A percentile compares a stretch with the other conserved stretches of the same genome.
Evolutionary conservation across 2,329 filamentous ascomycete species (phyloP).

Genomic region (Penicillium sp.): DNA sequence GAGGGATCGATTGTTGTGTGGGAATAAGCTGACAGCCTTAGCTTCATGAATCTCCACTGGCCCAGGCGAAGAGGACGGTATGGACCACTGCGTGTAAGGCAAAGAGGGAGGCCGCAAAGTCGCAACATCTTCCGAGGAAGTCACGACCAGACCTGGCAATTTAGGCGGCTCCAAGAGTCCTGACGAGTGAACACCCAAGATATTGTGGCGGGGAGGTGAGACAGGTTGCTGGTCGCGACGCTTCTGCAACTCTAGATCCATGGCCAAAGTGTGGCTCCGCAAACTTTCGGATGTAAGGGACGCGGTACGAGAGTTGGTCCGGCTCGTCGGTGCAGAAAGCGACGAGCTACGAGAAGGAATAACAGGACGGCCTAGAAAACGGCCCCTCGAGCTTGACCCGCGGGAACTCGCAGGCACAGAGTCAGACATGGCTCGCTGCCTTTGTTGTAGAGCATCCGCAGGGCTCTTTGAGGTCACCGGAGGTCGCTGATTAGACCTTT

Average conservation of each 20-base stretch:
- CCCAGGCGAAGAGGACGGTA: slow-evolving; percentile 50
- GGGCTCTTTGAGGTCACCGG: slow-evolving; percentile 36
- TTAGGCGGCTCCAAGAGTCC: slow-evolving; percentile 28
- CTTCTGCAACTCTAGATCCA: slow-evolving; percentile 27
- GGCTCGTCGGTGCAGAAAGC: slow-evolving; percentile 47
- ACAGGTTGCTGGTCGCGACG: slow-evolving; percentile 18
- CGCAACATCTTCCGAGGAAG: slow-evolving; percentile 37
- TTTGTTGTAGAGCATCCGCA: slow-evolving; percentile 32
- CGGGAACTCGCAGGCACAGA: slow-evolving; percentile 28
- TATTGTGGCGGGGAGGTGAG: slow-evolving; percentile 21
- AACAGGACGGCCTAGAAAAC: slow-evolving; percentile 27
- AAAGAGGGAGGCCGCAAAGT: slow-evolving; percentile 48
- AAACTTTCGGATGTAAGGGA: slow-evolving; percentile 47
- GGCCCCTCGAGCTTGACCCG: slow-evolving; percentile 29
- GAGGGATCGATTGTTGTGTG: slow-evolving; percentile 63
- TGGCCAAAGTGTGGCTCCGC: slow-evolving; percentile 32
- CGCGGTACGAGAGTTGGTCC: slow-evolving; percentile 43
- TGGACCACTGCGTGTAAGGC: slow-evolving; percentile 49
- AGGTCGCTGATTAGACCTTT: slow-evolving; percentile 37
- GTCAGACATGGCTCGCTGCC: slow-evolving; percentile 43
- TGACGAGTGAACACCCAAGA: slow-evolving; percentile 14
- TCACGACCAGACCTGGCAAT: slow-evolving; percentile 38
- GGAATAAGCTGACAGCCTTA: slow-evolving; percentile 58
- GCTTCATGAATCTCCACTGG: slow-evolving; percentile 60
- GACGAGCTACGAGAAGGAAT: slow-evolving; percentile 45